Conservation (phyloP, 495 filamentous ascomycete genomes). For the Hyaloscypha variabilis region DNA sequence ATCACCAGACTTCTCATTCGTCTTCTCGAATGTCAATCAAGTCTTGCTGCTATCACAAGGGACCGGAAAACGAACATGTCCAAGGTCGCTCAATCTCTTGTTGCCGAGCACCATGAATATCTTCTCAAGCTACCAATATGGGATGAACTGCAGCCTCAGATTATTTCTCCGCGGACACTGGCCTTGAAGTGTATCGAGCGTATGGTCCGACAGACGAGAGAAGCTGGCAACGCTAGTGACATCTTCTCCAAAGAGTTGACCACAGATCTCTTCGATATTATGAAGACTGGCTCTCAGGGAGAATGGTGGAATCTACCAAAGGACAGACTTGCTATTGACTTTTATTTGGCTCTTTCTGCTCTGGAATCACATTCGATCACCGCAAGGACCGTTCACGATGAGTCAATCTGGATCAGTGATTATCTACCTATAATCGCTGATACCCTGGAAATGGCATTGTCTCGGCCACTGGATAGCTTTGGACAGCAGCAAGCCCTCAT, state of each 20-base stretch:
- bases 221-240: conserved; percentile 47
- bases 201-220: conserved; percentile 54
- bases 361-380: conserved; percentile 60
- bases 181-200: conserved; percentile 67
- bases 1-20: conserved; percentile 51
- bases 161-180: conserved; percentile 63
- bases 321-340: conserved; percentile 31
- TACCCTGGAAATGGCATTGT: conserved; percentile 22
- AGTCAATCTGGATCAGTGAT: conserved; percentile 34
- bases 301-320: conserved; percentile 35
- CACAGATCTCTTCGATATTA: conserved; percentile 51
- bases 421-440: conserved; percentile 32
- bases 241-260: conserved; percentile 55
- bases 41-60: conserved; percentile 57
- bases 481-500: conserved; percentile 30
- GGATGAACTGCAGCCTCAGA: conserved; percentile 49
- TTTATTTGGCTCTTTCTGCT: conserved; percentile 58
- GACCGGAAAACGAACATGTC: conserved; percentile 73
- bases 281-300: conserved; percentile 33
- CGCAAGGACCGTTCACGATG: conserved; percentile 31
- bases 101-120: conserved; percentile 53
- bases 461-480: conserved; percentile 19
- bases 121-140: conserved; percentile 57
- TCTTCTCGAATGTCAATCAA: conserved; percentile 52
- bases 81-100: conserved; percentile 54